phyloP scores from a whole-genome alignment of 2,329 filamentous ascomycete genomes.

The Didymosphaeria variabile region DNA sequence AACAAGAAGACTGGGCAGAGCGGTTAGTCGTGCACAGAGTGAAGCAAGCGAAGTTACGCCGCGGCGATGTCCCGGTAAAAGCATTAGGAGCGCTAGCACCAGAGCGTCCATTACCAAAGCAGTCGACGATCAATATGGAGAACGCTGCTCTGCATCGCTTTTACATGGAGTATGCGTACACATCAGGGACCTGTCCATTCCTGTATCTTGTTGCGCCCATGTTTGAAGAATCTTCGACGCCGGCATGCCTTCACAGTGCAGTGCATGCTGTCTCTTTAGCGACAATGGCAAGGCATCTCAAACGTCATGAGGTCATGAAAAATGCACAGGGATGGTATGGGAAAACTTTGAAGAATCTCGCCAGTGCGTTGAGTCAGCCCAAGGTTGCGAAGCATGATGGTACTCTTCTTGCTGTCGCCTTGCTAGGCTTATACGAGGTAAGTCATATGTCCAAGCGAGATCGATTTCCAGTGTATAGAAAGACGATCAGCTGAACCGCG shows the following conservation, averaged over 20 bases:
- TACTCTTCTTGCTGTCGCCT: constrained; percentile 2
- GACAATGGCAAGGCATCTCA: not conserved
- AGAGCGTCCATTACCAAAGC: not conserved
- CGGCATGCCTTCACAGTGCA: constrained; percentile 1
- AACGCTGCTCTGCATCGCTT: not conserved
- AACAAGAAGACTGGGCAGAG: constrained; percentile 9
- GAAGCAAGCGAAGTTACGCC: constrained; percentile 3
- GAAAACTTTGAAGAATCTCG: constrained; percentile 1
- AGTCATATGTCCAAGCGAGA: not conserved
- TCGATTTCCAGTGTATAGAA: no score
- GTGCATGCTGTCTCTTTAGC: constrained; percentile 8
- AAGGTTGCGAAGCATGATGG: constrained; percentile 8
- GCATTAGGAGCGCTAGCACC: not conserved
- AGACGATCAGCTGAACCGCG: not conserved
- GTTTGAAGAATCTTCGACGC: constrained; percentile 1
- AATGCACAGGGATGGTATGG: constrained; percentile 1
- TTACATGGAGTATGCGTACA: constrained; percentile 13
- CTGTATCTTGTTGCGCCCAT: constrained; percentile 8
- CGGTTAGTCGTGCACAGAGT: constrained; percentile 6
- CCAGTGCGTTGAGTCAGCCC: not conserved
- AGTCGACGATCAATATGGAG: not conserved
- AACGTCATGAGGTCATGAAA: constrained; percentile 6
- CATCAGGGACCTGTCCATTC: constrained; percentile 16
- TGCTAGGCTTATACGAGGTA: constrained; percentile 13
- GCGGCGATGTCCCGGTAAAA: not conserved